Evolutionary conservation across 306 rosid genomes (phyloP).

Genomic region (Lablab purpureus): DNA sequence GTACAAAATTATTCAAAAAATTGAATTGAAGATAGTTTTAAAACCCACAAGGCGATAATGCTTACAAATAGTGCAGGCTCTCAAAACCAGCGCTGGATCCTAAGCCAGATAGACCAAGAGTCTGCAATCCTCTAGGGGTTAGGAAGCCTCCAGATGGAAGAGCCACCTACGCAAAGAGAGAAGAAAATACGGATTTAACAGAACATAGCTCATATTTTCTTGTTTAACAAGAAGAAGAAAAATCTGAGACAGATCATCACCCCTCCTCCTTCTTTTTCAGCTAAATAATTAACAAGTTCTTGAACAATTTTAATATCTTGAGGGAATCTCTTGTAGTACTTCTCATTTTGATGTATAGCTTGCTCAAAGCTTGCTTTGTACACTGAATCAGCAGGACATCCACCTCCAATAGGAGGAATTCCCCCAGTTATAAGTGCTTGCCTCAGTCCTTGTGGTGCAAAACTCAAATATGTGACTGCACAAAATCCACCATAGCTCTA

Average conservation of each 20-base stretch:
- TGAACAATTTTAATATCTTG: constrained; percentile 76
- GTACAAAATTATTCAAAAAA: constrained; percentile 26
- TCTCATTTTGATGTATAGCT: constrained; percentile 72
- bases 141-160: constrained; percentile 97
- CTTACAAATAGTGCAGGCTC: constrained; percentile 92
- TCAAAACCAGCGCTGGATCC: constrained; percentile 89
- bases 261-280: constrained; percentile 81
- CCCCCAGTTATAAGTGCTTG: constrained; percentile 95
- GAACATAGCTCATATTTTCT: constrained; percentile 30
- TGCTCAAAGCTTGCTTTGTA: constrained; percentile 80
- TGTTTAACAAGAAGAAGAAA: constrained; percentile 43
- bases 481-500: constrained; percentile 97
- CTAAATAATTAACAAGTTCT: constrained; percentile 81
- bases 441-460: constrained; percentile 86
- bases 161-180: constrained; percentile 60
- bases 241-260: constrained; percentile 53
- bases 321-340: constrained; percentile 96
- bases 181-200: constrained; percentile 34
- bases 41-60: constrained; percentile 18
- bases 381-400: constrained; percentile 81
- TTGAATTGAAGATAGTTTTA: constrained; percentile 3
- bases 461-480: constrained; percentile 91
- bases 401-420: constrained; percentile 83
- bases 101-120: constrained; percentile 80
- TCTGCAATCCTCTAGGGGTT: constrained; percentile 89